These are phyloP conservation scores for Spathaspora gorwiae DNA, from an alignment of 805 yeast genomes.

Conservation along the genomic window DNA sequence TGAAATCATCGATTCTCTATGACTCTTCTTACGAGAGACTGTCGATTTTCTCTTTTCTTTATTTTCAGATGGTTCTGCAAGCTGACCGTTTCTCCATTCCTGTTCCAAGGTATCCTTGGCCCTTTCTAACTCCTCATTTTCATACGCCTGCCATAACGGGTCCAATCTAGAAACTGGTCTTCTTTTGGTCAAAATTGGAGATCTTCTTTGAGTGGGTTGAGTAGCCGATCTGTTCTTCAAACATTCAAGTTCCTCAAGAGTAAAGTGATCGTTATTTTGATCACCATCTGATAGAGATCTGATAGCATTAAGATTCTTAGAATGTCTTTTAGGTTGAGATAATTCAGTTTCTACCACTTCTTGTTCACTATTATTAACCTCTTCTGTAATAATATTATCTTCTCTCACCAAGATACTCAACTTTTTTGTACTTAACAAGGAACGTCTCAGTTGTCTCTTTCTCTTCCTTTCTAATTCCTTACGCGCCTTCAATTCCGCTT, in stretches of 20 bases:
- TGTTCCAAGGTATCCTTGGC: slow-evolving; percentile 38
- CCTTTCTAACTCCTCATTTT: slow-evolving; percentile 40
- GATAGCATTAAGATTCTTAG: slow-evolving; percentile 19
- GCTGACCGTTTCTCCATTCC: slow-evolving; percentile 9
- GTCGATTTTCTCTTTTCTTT: not conserved
- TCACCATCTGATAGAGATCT: slow-evolving; percentile 37
- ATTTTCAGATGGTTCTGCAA: slow-evolving; percentile 1
- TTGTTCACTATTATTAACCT: slow-evolving; percentile 21
- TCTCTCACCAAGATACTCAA: slow-evolving; percentile 34
- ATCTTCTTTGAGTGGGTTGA: slow-evolving; percentile 31
- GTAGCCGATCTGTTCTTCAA: slow-evolving; percentile 46
- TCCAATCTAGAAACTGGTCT: slow-evolving; percentile 55
- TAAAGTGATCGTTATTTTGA: slow-evolving; percentile 30
- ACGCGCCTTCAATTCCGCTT: slow-evolving; percentile 48
- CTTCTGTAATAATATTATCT: slow-evolving; percentile 13
- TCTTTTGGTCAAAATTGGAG: slow-evolving; percentile 39
- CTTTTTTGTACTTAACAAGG: slow-evolving; percentile 34
- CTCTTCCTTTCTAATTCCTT: slow-evolving; percentile 44
- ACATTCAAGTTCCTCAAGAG: slow-evolving; percentile 41
- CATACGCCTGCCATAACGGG: slow-evolving; percentile 52
- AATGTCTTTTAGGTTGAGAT: slow-evolving; percentile 37
- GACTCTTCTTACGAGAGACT: slow-evolving; percentile 9
- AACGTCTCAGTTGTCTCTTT: slow-evolving; percentile 37
- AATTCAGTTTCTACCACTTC: slow-evolving; percentile 22
- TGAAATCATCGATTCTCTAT: slow-evolving; percentile 34